Conservation (phyloP, 305 asterid genomes). For the Fraxinus baroniana region DNA sequence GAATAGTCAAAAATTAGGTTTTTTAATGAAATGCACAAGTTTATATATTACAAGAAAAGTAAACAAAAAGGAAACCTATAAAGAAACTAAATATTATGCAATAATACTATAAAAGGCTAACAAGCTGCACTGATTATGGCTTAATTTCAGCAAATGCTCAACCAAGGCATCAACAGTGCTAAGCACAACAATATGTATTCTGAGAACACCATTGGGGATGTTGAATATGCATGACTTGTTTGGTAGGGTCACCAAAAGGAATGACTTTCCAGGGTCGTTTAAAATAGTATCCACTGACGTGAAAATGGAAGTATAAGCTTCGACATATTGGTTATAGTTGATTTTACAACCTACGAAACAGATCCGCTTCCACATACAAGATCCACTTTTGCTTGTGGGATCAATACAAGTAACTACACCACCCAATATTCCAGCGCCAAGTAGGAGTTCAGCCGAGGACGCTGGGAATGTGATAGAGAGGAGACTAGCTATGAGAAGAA, state of each 20-base stretch:
- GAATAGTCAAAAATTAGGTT: too few relatives aligned
- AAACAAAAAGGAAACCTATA: too few relatives aligned
- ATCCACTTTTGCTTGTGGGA: constrained; percentile 22
- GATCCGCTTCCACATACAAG: constrained; percentile 12
- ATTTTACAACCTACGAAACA: background rate
- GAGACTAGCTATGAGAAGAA: background rate
- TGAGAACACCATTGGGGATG: constrained; percentile 5
- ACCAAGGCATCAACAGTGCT: background rate
- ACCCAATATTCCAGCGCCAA: background rate
- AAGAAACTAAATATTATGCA: too few relatives aligned
- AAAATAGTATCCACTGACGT: background rate
- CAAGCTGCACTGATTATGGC: too few relatives aligned
- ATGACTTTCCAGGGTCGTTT: background rate
- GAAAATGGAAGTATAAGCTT: background rate
- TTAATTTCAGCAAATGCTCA: background rate
- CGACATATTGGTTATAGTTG: background rate
- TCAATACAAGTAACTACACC: constrained; percentile 15
- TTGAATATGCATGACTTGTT: background rate
- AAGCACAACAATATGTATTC: constrained; percentile 12
- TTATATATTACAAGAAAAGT: too few relatives aligned
- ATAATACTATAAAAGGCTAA: too few relatives aligned
- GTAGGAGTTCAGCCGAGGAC: background rate
- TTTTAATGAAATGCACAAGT: too few relatives aligned
- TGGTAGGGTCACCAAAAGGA: background rate
- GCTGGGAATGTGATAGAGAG: background rate